Percentiles rank a stretch among this genome's conserved stretches.
These are phyloP conservation scores for Paradendryphiella salina DNA, from an alignment of 2,329 filamentous ascomycete genomes.

Conservation along the genomic window DNA sequence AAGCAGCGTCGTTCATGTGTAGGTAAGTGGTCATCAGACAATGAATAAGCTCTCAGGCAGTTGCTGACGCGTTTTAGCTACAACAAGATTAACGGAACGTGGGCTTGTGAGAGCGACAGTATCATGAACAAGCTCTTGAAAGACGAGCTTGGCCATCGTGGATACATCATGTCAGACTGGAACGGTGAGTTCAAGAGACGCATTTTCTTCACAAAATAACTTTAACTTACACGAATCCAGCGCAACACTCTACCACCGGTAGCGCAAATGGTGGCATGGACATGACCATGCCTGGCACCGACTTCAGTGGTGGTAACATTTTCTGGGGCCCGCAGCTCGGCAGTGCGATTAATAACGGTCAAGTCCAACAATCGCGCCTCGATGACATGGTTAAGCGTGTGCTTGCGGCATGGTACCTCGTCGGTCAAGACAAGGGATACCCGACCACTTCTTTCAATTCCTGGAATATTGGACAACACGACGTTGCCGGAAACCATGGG, in stretches of 20 bases:
- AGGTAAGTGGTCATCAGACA: conserved; percentile 7
- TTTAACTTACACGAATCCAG: conserved; percentile 25
- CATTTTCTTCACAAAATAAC: background rate
- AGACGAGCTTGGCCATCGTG: conserved; percentile 56
- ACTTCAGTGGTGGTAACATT: conserved; percentile 48
- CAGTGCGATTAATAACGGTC: conserved; percentile 57
- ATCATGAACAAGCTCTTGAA: conserved; percentile 57
- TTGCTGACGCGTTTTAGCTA: conserved; percentile 23
- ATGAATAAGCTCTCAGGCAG: background rate
- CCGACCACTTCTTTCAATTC: conserved; percentile 52
- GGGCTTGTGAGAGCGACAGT: conserved; percentile 55
- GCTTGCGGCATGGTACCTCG: conserved; percentile 55
- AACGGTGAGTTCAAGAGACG: conserved; percentile 24
- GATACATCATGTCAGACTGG: conserved; percentile 54
- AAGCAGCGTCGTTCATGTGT: conserved; percentile 60
- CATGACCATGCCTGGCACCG: conserved; percentile 61
- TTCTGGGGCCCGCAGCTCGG: conserved; percentile 61
- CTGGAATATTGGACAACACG: conserved; percentile 47
- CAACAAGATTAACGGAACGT: conserved; percentile 54
- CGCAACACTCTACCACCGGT: conserved; percentile 51
- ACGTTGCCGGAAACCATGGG: conserved; percentile 49
- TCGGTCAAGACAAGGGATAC: conserved; percentile 53
- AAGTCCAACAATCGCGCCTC: conserved; percentile 44
- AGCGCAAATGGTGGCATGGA: conserved; percentile 54
- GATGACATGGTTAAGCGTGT: conserved; percentile 53